Evolutionary conservation across 768 basidiomycete species (phyloP).

Genomic region (Psilocybe azurescens): DNA sequence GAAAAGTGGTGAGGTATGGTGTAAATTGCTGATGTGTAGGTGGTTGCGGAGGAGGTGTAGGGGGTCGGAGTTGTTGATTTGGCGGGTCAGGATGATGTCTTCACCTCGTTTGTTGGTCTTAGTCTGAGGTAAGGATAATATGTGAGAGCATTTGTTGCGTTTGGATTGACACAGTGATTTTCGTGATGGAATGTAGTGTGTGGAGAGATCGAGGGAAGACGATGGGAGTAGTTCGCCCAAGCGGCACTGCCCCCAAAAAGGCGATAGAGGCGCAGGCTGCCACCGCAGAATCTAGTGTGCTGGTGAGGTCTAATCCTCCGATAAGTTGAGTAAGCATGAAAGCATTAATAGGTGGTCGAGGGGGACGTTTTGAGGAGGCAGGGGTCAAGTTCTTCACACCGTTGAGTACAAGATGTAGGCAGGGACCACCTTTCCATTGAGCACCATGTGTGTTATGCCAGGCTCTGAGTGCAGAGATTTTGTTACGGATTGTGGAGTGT

Average conservation of each 20-base stretch:
- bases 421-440: slow-evolving; percentile 23
- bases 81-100: no score
- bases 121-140: slow-evolving; percentile 29
- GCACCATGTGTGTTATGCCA: slow-evolving; percentile 38
- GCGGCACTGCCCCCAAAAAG: slow-evolving; percentile 36
- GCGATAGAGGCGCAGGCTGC: slow-evolving; percentile 26
- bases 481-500: slow-evolving; percentile 22
- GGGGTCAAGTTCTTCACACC: slow-evolving; percentile 32
- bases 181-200: slow-evolving; percentile 9
- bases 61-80: no score
- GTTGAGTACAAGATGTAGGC: slow-evolving; percentile 27
- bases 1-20: no score
- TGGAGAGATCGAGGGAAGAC: slow-evolving; percentile 1
- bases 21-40: no score
- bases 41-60: no score
- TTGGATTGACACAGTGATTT: slow-evolving; percentile 2
- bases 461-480: slow-evolving; percentile 32
- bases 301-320: slow-evolving; percentile 16
- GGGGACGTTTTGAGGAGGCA: slow-evolving; percentile 12
- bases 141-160: slow-evolving; percentile 14
- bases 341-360: slow-evolving; percentile 24
- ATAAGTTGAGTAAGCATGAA: slow-evolving; percentile 25
- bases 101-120: slow-evolving; percentile 20
- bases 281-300: slow-evolving; percentile 29
- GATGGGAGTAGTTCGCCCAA: slow-evolving; percentile 36